A percentile compares a stretch with the other conserved stretches of the same genome.
These are phyloP conservation scores for Larix kaempferi DNA, from an alignment of 75 land plant species.

Conservation along the genomic window DNA sequence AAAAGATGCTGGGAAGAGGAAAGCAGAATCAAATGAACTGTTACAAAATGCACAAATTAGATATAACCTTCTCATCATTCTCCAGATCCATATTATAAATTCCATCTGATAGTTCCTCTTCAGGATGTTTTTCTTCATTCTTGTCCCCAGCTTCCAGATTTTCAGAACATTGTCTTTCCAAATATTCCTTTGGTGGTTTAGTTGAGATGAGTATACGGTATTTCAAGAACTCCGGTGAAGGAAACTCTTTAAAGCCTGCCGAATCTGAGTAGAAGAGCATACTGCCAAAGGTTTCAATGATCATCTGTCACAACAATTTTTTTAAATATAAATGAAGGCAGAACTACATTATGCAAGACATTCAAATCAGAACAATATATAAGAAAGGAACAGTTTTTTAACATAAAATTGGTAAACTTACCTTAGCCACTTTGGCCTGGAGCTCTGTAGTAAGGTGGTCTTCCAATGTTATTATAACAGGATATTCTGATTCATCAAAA, in stretches of 20 bases:
- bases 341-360: not conserved
- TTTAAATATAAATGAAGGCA: not conserved
- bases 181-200: slow-evolving; percentile 83
- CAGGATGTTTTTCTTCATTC: slow-evolving; percentile 10
- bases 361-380: not conserved
- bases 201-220: slow-evolving; percentile 68
- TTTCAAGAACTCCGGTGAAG: slow-evolving; percentile 78
- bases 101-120: slow-evolving; percentile 38
- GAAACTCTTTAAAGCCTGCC: slow-evolving; percentile 40
- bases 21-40: not conserved
- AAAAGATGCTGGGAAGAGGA: not conserved
- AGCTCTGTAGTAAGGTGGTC: slow-evolving; percentile 64
- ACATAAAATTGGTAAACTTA: slow-evolving; percentile 5
- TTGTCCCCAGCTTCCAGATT: slow-evolving; percentile 11
- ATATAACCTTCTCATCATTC: slow-evolving; percentile 7
- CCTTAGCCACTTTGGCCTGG: slow-evolving; percentile 70
- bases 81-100: slow-evolving; percentile 13
- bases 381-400: not conserved
- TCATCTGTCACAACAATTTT: slow-evolving; percentile 40
- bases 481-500: slow-evolving; percentile 62
- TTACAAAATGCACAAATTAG: not conserved
- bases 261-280: slow-evolving; percentile 45
- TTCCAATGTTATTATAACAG: slow-evolving; percentile 75
- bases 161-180: slow-evolving; percentile 15
- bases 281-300: slow-evolving; percentile 50